These are phyloP conservation scores for Madurella fahalii DNA, from an alignment of 2,329 filamentous ascomycete species.

Conservation along the genomic window DNA sequence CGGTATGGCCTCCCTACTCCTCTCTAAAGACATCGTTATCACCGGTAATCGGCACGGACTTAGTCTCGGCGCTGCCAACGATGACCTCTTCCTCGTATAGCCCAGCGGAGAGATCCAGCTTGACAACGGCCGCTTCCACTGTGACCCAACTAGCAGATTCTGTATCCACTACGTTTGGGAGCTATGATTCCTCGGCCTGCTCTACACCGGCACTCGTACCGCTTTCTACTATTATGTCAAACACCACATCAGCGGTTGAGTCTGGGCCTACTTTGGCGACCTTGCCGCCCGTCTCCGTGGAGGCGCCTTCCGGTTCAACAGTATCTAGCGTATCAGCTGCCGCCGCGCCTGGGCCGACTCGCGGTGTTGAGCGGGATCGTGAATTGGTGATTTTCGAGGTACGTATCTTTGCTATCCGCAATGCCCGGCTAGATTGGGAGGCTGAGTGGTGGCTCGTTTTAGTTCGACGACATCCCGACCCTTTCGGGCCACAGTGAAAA, in stretches of 20 bases:
- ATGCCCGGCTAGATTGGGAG: background rate
- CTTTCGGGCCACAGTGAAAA: constrained; percentile 3
- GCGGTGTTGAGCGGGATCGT: background rate
- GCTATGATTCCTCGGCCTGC: background rate
- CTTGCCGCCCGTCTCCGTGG: too few relatives aligned
- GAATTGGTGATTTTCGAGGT: background rate
- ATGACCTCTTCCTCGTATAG: too few relatives aligned
- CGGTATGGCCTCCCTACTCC: constrained; percentile 10
- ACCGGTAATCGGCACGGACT: too few relatives aligned
- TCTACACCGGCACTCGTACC: background rate
- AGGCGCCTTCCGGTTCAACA: background rate
- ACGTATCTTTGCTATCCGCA: background rate
- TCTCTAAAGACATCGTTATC: too few relatives aligned
- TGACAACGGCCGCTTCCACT: too few relatives aligned
- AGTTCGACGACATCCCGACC: constrained; percentile 23
- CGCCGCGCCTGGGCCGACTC: background rate
- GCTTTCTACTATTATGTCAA: background rate
- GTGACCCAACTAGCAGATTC: too few relatives aligned
- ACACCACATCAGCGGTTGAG: background rate
- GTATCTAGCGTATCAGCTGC: background rate
- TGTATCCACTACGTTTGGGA: background rate
- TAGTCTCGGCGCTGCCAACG: too few relatives aligned
- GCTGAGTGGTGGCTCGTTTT: constrained; percentile 2
- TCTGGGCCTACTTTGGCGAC: background rate
- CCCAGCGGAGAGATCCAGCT: constrained; percentile 6